Percentiles rank a stretch among this genome's conserved stretches.
Evolutionary conservation across 208 protist species (phyloP).

Genomic region (Angomonas desouzai): DNA sequence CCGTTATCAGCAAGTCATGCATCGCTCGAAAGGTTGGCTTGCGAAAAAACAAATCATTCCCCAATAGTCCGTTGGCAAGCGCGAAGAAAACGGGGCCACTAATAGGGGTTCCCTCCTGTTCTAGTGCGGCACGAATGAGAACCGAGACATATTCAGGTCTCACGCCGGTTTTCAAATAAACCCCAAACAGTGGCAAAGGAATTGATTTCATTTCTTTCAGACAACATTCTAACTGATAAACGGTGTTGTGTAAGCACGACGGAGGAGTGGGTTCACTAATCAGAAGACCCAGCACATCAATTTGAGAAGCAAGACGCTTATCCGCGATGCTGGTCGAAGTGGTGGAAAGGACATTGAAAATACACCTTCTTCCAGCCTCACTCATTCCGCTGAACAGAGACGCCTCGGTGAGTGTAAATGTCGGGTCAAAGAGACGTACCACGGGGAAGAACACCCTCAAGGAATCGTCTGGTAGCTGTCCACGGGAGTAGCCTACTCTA

Average conservation of each 20-base stretch:
- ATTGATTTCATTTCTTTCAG: too few species aligned
- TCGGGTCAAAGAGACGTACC: not conserved
- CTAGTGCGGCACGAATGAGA: slow-evolving; percentile 25
- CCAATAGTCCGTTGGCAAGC: slow-evolving; percentile 43
- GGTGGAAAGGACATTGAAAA: not conserved
- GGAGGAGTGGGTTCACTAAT: not conserved
- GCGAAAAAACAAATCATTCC: slow-evolving; percentile 73
- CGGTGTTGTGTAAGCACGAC: too few species aligned
- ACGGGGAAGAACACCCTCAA: not conserved
- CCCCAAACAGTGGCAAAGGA: slow-evolving; percentile 6
- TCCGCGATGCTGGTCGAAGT: not conserved
- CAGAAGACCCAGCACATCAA: not conserved
- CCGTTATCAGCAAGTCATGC: slow-evolving; percentile 32
- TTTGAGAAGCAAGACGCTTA: not conserved
- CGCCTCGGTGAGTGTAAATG: not conserved
- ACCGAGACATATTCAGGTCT: slow-evolving; percentile 12
- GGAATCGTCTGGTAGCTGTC: not conserved
- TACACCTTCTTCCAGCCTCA: not conserved
- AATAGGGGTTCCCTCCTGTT: slow-evolving; percentile 13
- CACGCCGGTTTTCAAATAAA: slow-evolving; percentile 4
- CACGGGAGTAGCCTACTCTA: not conserved
- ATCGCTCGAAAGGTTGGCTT: slow-evolving; percentile 35
- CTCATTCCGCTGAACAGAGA: not conserved
- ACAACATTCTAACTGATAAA: too few species aligned
- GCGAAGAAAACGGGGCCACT: slow-evolving; percentile 25